Evolutionary conservation across 2,329 filamentous ascomycete genomes (phyloP).

Genomic region (Orbilia javanica): DNA sequence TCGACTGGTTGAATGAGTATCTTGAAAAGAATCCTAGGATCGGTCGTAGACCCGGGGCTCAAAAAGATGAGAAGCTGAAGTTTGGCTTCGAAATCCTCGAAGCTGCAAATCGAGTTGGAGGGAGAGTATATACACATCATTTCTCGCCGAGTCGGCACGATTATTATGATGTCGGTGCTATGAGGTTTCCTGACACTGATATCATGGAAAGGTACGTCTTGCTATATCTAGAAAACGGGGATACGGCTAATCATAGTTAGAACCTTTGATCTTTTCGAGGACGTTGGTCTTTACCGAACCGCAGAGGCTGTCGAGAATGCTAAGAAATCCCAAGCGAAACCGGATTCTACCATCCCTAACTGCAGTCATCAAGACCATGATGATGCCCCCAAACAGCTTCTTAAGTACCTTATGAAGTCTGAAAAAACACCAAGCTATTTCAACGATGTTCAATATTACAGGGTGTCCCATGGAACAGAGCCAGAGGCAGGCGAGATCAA

Average conservation of each 20-base stretch:
- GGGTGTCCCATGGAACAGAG: background rate
- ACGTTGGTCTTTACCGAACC: constrained; percentile 5
- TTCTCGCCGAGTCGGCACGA: constrained; percentile 55
- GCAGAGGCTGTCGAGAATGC: background rate
- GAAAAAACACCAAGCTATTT: background rate
- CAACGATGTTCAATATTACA: constrained; percentile 18
- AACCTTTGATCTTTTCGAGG: constrained; percentile 53
- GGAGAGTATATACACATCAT: constrained; percentile 16
- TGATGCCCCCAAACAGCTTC: background rate
- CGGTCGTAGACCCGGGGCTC: too few relatives aligned
- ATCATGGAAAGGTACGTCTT: constrained; percentile 62
- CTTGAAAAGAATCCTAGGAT: background rate
- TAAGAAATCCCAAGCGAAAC: background rate
- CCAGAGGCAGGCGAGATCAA: background rate
- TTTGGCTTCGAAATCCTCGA: constrained; percentile 66
- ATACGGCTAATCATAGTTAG: background rate
- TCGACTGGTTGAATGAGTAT: constrained; percentile 62
- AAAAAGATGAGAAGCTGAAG: constrained; percentile 37
- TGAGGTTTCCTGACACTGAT: constrained; percentile 64
- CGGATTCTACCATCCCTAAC: background rate
- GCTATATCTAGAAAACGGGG: background rate
- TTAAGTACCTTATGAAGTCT: constrained; percentile 3
- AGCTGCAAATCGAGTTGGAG: constrained; percentile 48
- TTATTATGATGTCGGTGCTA: constrained; percentile 67
- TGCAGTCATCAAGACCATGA: background rate